phyloP scores from a whole-genome alignment of 164 flowering plant genomes.

The Aristolochia californica region DNA sequence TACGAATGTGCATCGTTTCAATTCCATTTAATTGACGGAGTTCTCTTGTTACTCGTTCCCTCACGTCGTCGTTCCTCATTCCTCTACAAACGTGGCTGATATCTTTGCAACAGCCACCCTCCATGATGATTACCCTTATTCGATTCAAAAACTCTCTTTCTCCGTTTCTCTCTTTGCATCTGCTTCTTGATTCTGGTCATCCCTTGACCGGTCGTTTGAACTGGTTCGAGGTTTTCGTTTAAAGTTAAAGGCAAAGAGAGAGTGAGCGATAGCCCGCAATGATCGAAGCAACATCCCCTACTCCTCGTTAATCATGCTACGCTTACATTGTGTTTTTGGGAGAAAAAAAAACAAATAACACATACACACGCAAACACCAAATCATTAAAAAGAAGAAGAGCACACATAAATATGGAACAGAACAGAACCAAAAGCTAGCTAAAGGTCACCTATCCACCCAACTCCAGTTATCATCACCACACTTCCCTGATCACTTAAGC shows the following conservation, averaged over 20 bases:
- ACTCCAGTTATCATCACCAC: not conserved
- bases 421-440: not conserved
- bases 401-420: not conserved
- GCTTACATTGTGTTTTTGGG: not conserved
- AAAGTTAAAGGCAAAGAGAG: constrained; percentile 3
- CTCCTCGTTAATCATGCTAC: not conserved
- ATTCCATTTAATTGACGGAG: too few relatives aligned
- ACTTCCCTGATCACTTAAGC: too few relatives aligned
- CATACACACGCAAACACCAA: not conserved
- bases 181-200: not conserved
- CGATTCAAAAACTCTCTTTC: not conserved
- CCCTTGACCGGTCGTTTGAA: constrained; percentile 8
- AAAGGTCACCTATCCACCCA: not conserved
- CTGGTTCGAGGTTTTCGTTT: constrained; percentile 1
- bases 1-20: too few relatives aligned
- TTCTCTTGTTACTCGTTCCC: too few relatives aligned
- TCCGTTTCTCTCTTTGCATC: not conserved
- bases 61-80: too few relatives aligned
- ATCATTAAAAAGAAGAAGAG: too few relatives aligned
- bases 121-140: constrained; percentile 6
- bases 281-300: constrained; percentile 9
- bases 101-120: not conserved
- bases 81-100: too few relatives aligned
- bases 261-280: not conserved
- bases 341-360: too few relatives aligned